Percentiles rank a stretch among this genome's conserved stretches.
Evolutionary conservation across 2,329 filamentous ascomycete genomes (phyloP).

Genomic region (Incumbomyces lentus): DNA sequence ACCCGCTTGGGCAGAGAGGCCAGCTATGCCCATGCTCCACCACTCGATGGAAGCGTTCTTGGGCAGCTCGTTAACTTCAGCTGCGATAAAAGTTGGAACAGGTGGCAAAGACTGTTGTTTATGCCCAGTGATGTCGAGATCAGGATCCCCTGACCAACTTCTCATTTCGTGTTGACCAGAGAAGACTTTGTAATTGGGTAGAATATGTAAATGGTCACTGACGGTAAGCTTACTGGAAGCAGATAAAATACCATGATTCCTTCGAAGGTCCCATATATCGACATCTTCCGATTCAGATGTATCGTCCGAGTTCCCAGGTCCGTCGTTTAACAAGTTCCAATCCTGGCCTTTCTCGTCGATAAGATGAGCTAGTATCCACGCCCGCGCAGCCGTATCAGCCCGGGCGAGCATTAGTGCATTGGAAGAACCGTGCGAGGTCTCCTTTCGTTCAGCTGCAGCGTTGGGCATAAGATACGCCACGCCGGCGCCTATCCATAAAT

Average conservation of each 20-base stretch:
- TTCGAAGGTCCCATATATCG: slow-evolving; percentile 44
- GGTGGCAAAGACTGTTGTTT: slow-evolving; percentile 16
- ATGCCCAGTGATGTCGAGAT: slow-evolving; percentile 11
- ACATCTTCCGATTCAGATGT: slow-evolving; percentile 18
- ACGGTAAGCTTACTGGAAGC: slow-evolving; percentile 8
- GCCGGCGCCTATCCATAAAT: slow-evolving; percentile 59
- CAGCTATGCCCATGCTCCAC: slow-evolving; percentile 55
- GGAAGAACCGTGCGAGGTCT: slow-evolving; percentile 34
- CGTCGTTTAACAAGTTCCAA: slow-evolving; percentile 17
- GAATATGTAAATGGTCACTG: slow-evolving; percentile 15
- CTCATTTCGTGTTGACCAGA: slow-evolving; percentile 12
- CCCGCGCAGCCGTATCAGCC: slow-evolving; percentile 20
- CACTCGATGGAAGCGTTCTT: slow-evolving; percentile 69
- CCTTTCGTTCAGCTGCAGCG: slow-evolving; percentile 12
- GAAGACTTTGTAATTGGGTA: slow-evolving; percentile 31
- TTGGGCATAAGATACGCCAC: slow-evolving; percentile 60
- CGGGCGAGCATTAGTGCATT: slow-evolving; percentile 42
- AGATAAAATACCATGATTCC: slow-evolving; percentile 34
- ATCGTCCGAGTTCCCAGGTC: slow-evolving; percentile 25
- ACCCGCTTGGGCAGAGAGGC: slow-evolving; percentile 31
- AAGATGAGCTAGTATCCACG: slow-evolving; percentile 37
- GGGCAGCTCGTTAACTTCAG: slow-evolving; percentile 67
- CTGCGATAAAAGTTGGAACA: slow-evolving; percentile 60
- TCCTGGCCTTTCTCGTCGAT: slow-evolving; percentile 20
- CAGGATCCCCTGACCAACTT: slow-evolving; percentile 5